Percentiles rank a stretch among this genome's conserved stretches.
phyloP scores from a whole-genome alignment of 305 asterid genomes.

The Fraxinus baroniana region DNA sequence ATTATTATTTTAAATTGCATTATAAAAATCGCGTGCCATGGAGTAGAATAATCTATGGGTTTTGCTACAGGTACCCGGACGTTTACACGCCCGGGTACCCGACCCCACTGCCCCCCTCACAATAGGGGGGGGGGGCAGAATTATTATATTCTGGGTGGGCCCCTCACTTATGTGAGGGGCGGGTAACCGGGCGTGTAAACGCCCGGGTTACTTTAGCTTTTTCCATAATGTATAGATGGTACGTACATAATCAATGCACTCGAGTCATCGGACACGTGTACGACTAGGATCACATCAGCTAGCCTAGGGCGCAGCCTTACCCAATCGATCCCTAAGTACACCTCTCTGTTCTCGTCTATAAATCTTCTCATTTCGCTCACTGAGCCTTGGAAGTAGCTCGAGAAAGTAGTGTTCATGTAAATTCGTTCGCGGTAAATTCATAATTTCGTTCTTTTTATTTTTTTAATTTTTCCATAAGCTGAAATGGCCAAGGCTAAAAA shows the following conservation, averaged over 20 bases:
- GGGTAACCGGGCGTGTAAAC: too few species aligned
- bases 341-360: constrained; percentile 31
- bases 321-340: constrained; percentile 26
- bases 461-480: not conserved
- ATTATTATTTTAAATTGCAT: too few species aligned
- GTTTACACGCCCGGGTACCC: too few species aligned
- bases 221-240: too few species aligned
- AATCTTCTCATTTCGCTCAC: constrained; percentile 16
- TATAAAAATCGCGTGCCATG: not conserved
- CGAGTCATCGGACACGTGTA: not conserved
- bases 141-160: too few species aligned
- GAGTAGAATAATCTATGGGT: not conserved
- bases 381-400: not conserved
- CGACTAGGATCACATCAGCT: constrained; percentile 25
- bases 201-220: too few species aligned
- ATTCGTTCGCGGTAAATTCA: not conserved
- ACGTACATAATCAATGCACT: not conserved
- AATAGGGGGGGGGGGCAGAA: too few species aligned
- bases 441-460: not conserved
- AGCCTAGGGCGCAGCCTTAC: constrained; percentile 40
- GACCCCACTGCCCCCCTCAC: too few species aligned
- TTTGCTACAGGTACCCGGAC: too few species aligned
- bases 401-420: not conserved
- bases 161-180: too few species aligned
- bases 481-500: constrained; percentile 91